Base-by-base conservation (phyloP, 2,329 filamentous ascomycete species). In the Annulohypoxylon truncatum region DNA sequence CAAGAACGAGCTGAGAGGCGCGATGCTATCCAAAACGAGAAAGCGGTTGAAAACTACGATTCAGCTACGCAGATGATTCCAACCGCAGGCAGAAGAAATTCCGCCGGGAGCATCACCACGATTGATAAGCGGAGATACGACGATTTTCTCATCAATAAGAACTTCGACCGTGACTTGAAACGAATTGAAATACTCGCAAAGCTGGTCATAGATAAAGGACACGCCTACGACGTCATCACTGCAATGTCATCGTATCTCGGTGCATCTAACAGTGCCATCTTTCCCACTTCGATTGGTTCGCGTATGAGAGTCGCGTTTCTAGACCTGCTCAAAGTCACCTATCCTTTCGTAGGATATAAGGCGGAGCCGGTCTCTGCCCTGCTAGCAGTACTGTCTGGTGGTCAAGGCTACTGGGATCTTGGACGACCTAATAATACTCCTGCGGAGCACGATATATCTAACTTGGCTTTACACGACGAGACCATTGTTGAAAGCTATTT, bases 301-400 rank as follows among this genome's bases (percentile, higher is more conserved):
- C 86, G 88, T 67, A 84, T 91, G 72, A 87, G 92, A 24, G 77
- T 85, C 26, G 82, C 86, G 7, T 87, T 95, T 50, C 81, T 95
- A 33, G 90, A 93, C 66, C 82, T 96, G 9, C 81, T 96, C 46
- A 89, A 90, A 64, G 85, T 88, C 35, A 89, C 89, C 12, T 84
- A 90, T 53, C 83, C 87, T 3, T 83, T 90, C 38, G 83, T 94
- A 42, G 88, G 89, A 8, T 97, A 96, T 76, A 89, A 89, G 59
- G 85, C 87, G 0, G 91, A 94, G 56, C 84, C 94, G 3, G 82
- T 96, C 7, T 83, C 85, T 31, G 85, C 90, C 0, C 82, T 92
- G 7, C 78, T 94, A 33, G 84, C 88, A 0, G 83, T 93, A 1
- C 80, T 96, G 13, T 84, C 84, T 2, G 84, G 83, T 15, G 84